Base-by-base conservation (phyloP, 345 rosid genomes). In the Punica granatum region DNA sequence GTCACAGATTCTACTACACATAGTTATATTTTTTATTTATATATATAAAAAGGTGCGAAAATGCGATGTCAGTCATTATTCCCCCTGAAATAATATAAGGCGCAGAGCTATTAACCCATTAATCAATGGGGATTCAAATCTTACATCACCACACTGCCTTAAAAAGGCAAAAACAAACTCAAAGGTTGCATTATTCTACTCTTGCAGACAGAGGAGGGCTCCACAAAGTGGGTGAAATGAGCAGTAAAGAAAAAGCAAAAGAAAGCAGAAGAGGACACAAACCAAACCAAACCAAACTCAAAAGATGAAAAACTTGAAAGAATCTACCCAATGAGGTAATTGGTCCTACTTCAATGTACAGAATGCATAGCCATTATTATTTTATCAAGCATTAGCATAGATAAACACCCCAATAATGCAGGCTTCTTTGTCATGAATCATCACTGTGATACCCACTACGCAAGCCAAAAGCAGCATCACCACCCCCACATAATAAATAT, bases 261-360 rank as follows among this genome's bases (percentile, higher is more conserved):
- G 15, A 64, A 41, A 31, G 67, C 67, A 64, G 51, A 64, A 64
- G 36, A 64, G 51, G 67, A 64, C 67, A 64, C 67, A 14, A 19
- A 44, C 49, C 49, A 18, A 32, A 28, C 0, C 14, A 19, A 64
- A 64, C 11, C 14, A 32, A 64, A 15, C n/a, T n/a, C n/a, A n/a
- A n/a, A n/a, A n/a, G n/a, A n/a, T n/a, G n/a, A n/a, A n/a, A n/a
- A n/a, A n/a, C n/a, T n/a, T n/a, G 10, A 23, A 33, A 30, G 67
- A 64, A 64, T 64, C 67, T 16, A 46, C 41, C n/a, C 54, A 42
- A 64, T 43, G 34, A 16, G 67, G n/a, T 30, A 26, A 64, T 26
- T 64, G 67, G 67, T 42, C 54, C 67, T 63, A 39, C 67, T 64
- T 64, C 48, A 23, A 10, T n/a, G n/a, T n/a, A n/a, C n/a, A n/a